Percentiles rank a stretch among this genome's conserved stretches.
phyloP scores from a whole-genome alignment of 2,329 filamentous ascomycete species.

The Coleophoma cylindrospora region DNA sequence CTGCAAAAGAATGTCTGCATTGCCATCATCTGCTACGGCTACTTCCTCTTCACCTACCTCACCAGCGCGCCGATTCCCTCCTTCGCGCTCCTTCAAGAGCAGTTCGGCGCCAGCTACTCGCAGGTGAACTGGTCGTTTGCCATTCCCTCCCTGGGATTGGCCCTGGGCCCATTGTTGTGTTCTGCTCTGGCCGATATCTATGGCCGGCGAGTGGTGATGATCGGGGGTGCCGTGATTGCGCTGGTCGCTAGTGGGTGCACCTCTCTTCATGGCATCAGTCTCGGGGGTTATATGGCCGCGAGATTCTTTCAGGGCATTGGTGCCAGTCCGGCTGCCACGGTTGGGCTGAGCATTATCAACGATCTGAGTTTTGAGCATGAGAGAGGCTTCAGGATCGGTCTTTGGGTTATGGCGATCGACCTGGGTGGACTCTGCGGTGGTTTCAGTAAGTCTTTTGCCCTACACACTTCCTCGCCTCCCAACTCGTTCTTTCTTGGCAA shows the following conservation, averaged over 20 bases:
- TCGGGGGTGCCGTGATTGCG: conserved; percentile 32
- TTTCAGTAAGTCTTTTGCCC: conserved; percentile 28
- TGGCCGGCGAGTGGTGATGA: conserved; percentile 44
- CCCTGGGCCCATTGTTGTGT: conserved; percentile 45
- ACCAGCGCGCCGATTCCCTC: conserved; percentile 52
- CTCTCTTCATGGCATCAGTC: conserved; percentile 28
- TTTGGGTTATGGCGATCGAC: conserved; percentile 54
- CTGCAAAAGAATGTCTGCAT: conserved; percentile 43
- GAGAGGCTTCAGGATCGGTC: conserved; percentile 46
- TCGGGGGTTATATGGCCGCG: conserved; percentile 49
- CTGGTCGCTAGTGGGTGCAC: conserved; percentile 30
- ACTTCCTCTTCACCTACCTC: conserved; percentile 54
- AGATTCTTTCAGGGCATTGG: conserved; percentile 54
- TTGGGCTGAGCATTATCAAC: conserved; percentile 49
- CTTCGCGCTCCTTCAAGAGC: conserved; percentile 41
- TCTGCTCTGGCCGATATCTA: conserved; percentile 45
- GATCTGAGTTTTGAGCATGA: conserved; percentile 53
- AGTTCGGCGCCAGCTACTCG: conserved; percentile 37
- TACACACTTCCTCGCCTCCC: not conserved
- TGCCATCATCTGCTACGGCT: conserved; percentile 39
- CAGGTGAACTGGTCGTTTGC: conserved; percentile 48
- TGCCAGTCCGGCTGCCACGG: conserved; percentile 45
- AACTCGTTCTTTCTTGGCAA: not conserved
- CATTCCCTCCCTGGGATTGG: conserved; percentile 42
- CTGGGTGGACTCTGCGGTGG: conserved; percentile 44